A percentile compares a stretch with the other conserved stretches of the same genome.
Evolutionary conservation across 1,284 basidiomycete species (phyloP).

Genomic region (Volvariella volvacea): DNA sequence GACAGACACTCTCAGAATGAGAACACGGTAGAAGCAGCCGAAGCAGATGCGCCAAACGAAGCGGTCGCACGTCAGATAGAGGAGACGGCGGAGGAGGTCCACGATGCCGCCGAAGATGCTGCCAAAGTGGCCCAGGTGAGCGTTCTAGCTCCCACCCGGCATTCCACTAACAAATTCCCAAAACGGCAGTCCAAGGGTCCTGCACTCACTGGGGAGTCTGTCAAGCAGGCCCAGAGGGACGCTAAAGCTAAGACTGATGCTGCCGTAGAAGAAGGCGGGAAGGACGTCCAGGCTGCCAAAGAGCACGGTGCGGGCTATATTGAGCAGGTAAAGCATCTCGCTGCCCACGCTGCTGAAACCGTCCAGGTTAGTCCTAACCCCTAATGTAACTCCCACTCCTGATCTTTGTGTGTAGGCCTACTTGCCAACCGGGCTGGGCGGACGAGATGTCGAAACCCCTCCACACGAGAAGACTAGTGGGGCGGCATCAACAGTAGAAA

Average conservation of each 20-base stretch:
- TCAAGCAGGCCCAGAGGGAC: slow-evolving; percentile 34
- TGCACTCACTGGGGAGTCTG: slow-evolving; percentile 31
- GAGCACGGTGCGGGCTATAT: slow-evolving; percentile 39
- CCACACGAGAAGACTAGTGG: slow-evolving; percentile 12
- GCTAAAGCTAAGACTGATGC: slow-evolving; percentile 36
- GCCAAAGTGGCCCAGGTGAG: slow-evolving; percentile 41
- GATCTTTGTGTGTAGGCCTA: slow-evolving; percentile 21
- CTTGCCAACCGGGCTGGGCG: slow-evolving; percentile 21
- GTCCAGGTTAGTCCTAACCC: slow-evolving; percentile 37
- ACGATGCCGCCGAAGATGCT: slow-evolving; percentile 39
- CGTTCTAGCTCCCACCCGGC: slow-evolving; percentile 3
- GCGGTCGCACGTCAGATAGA: slow-evolving; percentile 31
- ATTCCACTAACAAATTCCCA: neutral
- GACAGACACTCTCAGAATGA: slow-evolving; percentile 27
- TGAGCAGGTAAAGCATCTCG: slow-evolving; percentile 45
- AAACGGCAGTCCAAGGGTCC: slow-evolving; percentile 37
- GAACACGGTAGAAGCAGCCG: slow-evolving; percentile 45
- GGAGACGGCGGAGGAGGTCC: slow-evolving; percentile 24
- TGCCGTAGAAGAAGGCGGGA: slow-evolving; percentile 50
- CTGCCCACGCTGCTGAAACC: slow-evolving; percentile 36
- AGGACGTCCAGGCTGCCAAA: slow-evolving; percentile 38
- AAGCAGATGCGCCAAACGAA: slow-evolving; percentile 38
- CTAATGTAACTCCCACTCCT: neutral
- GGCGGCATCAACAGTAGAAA: slow-evolving; percentile 27
- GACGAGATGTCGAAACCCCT: slow-evolving; percentile 9